Base-by-base conservation (phyloP, 305 asterid genomes). In the Rubia peregrina region DNA sequence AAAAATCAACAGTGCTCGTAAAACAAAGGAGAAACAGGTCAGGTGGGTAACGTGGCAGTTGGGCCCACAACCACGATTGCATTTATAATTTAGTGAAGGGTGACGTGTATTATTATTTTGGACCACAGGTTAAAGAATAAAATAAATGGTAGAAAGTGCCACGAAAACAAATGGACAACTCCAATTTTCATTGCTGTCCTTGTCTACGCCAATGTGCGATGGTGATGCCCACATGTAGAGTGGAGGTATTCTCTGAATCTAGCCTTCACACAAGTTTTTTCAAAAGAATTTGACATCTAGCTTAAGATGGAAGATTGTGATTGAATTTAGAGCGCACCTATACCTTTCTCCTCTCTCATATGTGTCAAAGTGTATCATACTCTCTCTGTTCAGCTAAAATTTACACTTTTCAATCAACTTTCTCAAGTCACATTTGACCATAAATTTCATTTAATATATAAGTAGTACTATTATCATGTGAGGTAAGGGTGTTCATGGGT, bases 141-240 rank as follows among this genome's bases (percentile, higher is more conserved):
- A 60, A 60, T 57, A 57, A 0, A 21, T 57, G 42, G 65, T 6
- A 49, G 14, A 17, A 49, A 49, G 56, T 49, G 56, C 65, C 65
- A 60, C 41, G 64, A 6, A 11, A 22, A 30, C 65, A 60, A 60
- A 30, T 60, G 41, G 65, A 60, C 65, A 60, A 11, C 41, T 60
- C 40, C 65, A 22, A 24, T 60, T 60, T 60, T 24, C 63, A 53
- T 17, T 6, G 59, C 63, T 19, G 36, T 60, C 38, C 0, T 22
- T 60, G 36, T 60, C 40, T 60, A 60, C 6, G 36, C 17, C 40
- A 22, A 60, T 24, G 40, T 22, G 65, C 38, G 65, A 60, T 60
- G 40, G 40, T 22, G 65, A 60, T 60, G 65, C n/a, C 65, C 36
- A 60, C 65, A 60, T 60, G 63, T 57, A 11, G 63, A 57, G 38